These are phyloP conservation scores for Dunaliella primolecta DNA, from an alignment of 139 green algal species.

Conservation along the genomic window DNA sequence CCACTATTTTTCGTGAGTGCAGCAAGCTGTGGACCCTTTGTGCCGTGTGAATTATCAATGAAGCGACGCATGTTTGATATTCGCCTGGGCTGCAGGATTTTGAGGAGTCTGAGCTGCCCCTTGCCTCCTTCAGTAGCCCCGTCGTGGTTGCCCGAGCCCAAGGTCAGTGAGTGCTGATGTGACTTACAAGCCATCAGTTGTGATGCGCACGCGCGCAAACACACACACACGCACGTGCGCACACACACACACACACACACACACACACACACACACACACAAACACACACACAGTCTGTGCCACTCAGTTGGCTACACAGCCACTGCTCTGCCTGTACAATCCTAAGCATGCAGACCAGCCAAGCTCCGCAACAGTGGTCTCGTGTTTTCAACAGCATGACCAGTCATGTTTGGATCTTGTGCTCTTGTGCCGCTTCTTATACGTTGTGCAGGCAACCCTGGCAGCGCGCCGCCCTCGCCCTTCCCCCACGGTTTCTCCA, in stretches of 20 bases:
- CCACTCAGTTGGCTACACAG: neutral
- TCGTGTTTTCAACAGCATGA: no score
- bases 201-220: neutral
- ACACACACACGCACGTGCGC: neutral
- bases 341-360: neutral
- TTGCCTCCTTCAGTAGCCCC: neutral
- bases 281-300: neutral
- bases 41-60: no score
- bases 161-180: neutral
- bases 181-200: neutral
- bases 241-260: conserved; percentile 13
- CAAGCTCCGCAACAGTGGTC: neutral
- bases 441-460: no score
- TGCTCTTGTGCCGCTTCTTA: no score
- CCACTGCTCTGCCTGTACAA: neutral
- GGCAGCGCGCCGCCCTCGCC: neutral
- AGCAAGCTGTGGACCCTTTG: no score
- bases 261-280: conserved; percentile 15
- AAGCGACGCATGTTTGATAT: no score
- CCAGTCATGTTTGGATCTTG: no score
- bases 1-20: no score
- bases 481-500: neutral
- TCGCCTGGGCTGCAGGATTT: neutral
- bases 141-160: neutral
- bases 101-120: neutral